Conservation (phyloP, 257 asterid genomes). For the Thymus mandschuricus region DNA sequence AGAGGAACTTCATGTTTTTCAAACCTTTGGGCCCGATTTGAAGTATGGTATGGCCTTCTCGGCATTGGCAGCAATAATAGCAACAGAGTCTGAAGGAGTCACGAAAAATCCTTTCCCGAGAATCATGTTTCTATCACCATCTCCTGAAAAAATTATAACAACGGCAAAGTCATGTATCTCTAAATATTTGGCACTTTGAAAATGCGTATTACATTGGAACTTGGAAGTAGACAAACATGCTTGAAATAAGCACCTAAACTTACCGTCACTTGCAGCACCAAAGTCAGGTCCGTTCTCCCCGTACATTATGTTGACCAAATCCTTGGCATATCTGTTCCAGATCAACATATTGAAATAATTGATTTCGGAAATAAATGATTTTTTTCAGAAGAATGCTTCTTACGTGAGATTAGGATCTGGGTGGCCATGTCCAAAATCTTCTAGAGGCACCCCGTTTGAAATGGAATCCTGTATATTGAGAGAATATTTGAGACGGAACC, state of each 20-base stretch:
- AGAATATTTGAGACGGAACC: slow-evolving; percentile 12
- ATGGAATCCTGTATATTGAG: slow-evolving; percentile 63
- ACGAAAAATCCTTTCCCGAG: slow-evolving; percentile 90
- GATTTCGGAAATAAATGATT: slow-evolving; percentile 17
- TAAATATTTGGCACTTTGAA: background rate
- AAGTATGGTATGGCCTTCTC: slow-evolving; percentile 87
- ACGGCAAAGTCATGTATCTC: slow-evolving; percentile 9
- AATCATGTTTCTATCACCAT: slow-evolving; percentile 98
- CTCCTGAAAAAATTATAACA: slow-evolving; percentile 60
- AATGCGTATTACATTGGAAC: background rate
- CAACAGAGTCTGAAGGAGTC: slow-evolving; percentile 98
- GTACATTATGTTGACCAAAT: slow-evolving; percentile 79
- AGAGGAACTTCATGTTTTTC: slow-evolving; percentile 21
- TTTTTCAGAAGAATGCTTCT: slow-evolving; percentile 37
- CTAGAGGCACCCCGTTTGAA: slow-evolving; percentile 85
- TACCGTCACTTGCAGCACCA: slow-evolving; percentile 99
- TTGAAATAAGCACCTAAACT: slow-evolving; percentile 30
- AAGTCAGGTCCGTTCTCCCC: slow-evolving; percentile 87
- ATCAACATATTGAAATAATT: slow-evolving; percentile 34
- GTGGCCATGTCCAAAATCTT: slow-evolving; percentile 98
- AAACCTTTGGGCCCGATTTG: slow-evolving; percentile 80
- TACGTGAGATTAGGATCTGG: slow-evolving; percentile 99
- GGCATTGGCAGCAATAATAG: slow-evolving; percentile 95
- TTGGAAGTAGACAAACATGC: slow-evolving; percentile 5
- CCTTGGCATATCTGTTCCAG: slow-evolving; percentile 82